phyloP scores from a whole-genome alignment of 176 grass and related monocot species.

The Avena atlantica region DNA sequence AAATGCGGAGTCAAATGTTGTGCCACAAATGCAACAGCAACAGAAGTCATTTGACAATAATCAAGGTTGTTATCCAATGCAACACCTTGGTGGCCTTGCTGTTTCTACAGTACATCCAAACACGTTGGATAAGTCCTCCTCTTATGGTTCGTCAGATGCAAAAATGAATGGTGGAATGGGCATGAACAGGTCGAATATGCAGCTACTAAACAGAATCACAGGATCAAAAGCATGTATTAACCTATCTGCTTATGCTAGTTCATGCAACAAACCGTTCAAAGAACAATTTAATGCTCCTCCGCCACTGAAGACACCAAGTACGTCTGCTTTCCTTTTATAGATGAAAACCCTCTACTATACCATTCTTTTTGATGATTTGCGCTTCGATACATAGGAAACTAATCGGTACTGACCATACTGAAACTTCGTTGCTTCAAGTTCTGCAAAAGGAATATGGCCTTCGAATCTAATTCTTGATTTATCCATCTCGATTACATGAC shows the following conservation, averaged over 20 bases:
- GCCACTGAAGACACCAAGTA: conserved; percentile 69
- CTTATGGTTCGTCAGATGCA: conserved; percentile 52
- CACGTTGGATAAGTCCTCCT: conserved; percentile 51
- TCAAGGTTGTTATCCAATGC: conserved; percentile 48
- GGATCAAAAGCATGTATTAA: conserved; percentile 52
- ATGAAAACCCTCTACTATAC: conserved; percentile 11
- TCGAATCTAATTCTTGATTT: conserved; percentile 8
- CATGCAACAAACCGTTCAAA: conserved; percentile 42
- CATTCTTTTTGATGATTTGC: conserved; percentile 23
- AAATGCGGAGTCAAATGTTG: conserved; percentile 46
- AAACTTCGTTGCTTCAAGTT: conserved; percentile 40
- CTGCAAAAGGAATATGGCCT: conserved; percentile 14
- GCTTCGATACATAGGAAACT: not conserved
- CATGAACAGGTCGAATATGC: conserved; percentile 49
- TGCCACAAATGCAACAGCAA: conserved; percentile 45
- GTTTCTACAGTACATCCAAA: conserved; percentile 56
- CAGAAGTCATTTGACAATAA: conserved; percentile 53
- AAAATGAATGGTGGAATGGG: conserved; percentile 58
- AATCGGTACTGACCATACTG: not conserved
- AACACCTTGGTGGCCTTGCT: conserved; percentile 41
- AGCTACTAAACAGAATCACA: conserved; percentile 48
- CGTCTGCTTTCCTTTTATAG: conserved; percentile 21
- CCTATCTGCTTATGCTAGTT: conserved; percentile 51
- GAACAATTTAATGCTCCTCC: conserved; percentile 56
- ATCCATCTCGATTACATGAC: conserved; percentile 14